Evolutionary conservation across 768 basidiomycete species (phyloP).

Genomic region (Auriscalpium microsporum): DNA sequence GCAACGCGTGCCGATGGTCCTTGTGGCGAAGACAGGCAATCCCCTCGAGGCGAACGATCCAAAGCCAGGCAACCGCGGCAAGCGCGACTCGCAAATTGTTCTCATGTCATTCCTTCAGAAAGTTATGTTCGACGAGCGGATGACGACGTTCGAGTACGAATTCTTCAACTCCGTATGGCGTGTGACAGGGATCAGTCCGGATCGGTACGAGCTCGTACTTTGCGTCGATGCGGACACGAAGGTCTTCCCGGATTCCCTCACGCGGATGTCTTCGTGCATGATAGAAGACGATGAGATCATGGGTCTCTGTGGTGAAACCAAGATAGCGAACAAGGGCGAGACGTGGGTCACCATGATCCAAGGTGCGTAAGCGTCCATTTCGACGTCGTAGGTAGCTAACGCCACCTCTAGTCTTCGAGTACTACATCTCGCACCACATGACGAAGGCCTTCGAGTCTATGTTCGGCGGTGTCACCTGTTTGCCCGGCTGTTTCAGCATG

Average conservation of each 20-base stretch:
- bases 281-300: constrained; percentile 96
- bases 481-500: constrained; percentile 99
- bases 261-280: constrained; percentile 95
- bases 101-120: constrained; percentile 98
- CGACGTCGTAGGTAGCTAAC: background rate
- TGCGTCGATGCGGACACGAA: constrained; percentile 98
- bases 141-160: constrained; percentile 99
- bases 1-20: constrained; percentile 90
- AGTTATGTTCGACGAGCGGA: constrained; percentile 99
- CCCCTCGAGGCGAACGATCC: constrained; percentile 79
- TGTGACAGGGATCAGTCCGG: constrained; percentile 89
- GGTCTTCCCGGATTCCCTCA: constrained; percentile 97
- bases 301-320: constrained; percentile 98
- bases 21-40: constrained; percentile 95
- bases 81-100: constrained; percentile 97
- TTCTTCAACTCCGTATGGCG: constrained; percentile 99
- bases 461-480: constrained; percentile 98
- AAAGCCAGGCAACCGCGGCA: constrained; percentile 97
- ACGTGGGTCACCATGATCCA: constrained; percentile 99
- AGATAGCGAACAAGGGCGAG: constrained; percentile 98
- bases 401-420: constrained; percentile 77
- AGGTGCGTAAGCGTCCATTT: constrained; percentile 38
- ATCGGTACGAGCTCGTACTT: constrained; percentile 89
- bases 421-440: constrained; percentile 98
- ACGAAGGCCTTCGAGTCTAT: constrained; percentile 99